Evolutionary conservation across 176 grass and related monocot genomes (phyloP), one percentile per base, ranked within the genome.

Genomic region (Thalia dealbata): DNA sequence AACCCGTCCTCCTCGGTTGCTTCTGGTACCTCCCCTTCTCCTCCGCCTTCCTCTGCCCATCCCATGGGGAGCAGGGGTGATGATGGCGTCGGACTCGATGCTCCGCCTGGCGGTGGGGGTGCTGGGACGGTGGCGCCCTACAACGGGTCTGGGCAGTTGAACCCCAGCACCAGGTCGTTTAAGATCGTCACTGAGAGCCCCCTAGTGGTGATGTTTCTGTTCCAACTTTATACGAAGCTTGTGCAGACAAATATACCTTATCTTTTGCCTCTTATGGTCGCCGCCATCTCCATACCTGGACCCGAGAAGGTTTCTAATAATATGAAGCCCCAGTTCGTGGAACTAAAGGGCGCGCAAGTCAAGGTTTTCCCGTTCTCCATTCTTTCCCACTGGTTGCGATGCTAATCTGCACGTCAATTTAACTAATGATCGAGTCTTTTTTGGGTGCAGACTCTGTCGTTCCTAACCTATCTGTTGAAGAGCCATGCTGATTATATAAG

Each of bases 141-240:
- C 38, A 19, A 42, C 6, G 85, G 79, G 0, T 76, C 85, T 52
- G 95, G 90, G 51, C 87, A 88, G 68, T 86, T 99, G 64, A 99
- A 99, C 79, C 85, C 90, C 25, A 93, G 95, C 55, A 80, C 90
- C n/a, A 80, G 84, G 23, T 99, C 95, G 74, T 99, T 99, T 83
- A 99, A 99, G 79, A 91, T 99, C 21, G 90, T 99, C 25, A 93
- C 90, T 0, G 95, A 99, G 84, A 99, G 87, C 79, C 95, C 95
- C 70, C 88, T 99, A 29, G 95, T 93, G 11, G 95, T 99, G 30
- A 99, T 99, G 95, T 99, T 99, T 79, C 90, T 99, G 67, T 99
- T 99, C 82, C 95, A 99, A 74, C 44, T 99, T 25, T 95, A 99
- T 77, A 81, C 87, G 0, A 99, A 99, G 81, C 95, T 99, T 67